A percentile compares a stretch with the other conserved stretches of the same genome.
phyloP scores from a whole-genome alignment of 148 eudicot species.

The Fagopyrum tataricum region DNA sequence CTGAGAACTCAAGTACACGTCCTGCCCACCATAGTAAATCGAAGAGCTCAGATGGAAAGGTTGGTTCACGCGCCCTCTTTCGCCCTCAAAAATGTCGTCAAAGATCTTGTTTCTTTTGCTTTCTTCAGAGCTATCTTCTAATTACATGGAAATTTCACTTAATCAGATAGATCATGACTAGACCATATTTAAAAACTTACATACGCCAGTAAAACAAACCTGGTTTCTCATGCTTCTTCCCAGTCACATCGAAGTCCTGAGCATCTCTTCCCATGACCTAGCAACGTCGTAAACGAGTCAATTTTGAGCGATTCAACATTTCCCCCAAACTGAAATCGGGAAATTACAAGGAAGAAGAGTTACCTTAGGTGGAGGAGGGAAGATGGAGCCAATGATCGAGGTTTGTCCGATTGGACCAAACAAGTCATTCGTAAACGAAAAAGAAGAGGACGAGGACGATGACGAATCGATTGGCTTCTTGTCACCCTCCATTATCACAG shows the following conservation, averaged over 20 bases:
- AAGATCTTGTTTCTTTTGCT: not conserved
- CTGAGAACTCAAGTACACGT: constrained; percentile 32
- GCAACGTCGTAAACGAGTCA: not conserved
- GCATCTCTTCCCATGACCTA: not conserved
- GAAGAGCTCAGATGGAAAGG: constrained; percentile 51
- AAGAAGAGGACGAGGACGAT: not conserved
- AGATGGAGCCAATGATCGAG: not conserved
- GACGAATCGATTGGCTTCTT: not conserved
- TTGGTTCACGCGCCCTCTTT: not conserved
- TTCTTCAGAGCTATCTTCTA: not conserved
- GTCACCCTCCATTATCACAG: not conserved
- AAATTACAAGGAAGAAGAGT: not conserved
- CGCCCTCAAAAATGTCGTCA: not conserved
- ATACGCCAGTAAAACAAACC: not conserved
- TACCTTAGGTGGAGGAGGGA: constrained; percentile 1
- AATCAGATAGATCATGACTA: not conserved
- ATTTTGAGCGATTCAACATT: not conserved
- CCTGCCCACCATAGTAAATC: constrained; percentile 60
- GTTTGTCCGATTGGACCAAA: not conserved
- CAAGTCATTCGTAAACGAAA: not conserved
- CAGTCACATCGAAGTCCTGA: not conserved
- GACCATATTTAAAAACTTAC: not conserved
- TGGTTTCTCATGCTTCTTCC: not conserved
- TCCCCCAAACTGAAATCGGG: not conserved
- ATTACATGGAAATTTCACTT: not conserved